phyloP scores from a whole-genome alignment of 2,329 filamentous ascomycete species.

The Neocucurbitaria cava region DNA sequence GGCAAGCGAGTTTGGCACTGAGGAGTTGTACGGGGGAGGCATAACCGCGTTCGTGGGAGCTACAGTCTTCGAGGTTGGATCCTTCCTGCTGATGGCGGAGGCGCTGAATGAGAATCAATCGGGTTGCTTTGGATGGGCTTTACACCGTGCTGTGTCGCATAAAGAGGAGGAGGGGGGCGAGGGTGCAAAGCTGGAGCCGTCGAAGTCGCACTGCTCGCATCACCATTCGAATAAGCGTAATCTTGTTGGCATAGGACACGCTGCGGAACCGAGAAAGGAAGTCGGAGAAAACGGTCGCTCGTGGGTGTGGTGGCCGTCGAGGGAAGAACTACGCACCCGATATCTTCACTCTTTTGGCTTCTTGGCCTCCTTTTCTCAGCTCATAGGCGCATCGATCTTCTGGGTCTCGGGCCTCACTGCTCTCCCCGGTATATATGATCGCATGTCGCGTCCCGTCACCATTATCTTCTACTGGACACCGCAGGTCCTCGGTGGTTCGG shows the following conservation, averaged over 20 bases:
- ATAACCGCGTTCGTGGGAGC: slow-evolving; percentile 72
- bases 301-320: slow-evolving; percentile 69
- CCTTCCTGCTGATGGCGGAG: slow-evolving; percentile 69
- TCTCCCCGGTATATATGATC: slow-evolving; percentile 62
- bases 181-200: slow-evolving; percentile 15
- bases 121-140: slow-evolving; percentile 73
- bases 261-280: neutral
- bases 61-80: slow-evolving; percentile 70
- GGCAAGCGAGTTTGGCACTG: slow-evolving; percentile 60
- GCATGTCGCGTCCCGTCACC: slow-evolving; percentile 55
- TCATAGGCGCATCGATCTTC: slow-evolving; percentile 68
- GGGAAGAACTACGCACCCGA: slow-evolving; percentile 63
- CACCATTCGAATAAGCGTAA: slow-evolving; percentile 46
- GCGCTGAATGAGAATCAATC: slow-evolving; percentile 71
- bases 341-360: slow-evolving; percentile 70
- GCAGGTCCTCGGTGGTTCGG: slow-evolving; percentile 67
- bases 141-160: slow-evolving; percentile 59
- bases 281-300: slow-evolving; percentile 5
- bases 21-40: slow-evolving; percentile 63
- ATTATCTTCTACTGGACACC: slow-evolving; percentile 69
- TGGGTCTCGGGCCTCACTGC: slow-evolving; percentile 69
- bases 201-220: slow-evolving; percentile 38
- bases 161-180: slow-evolving; percentile 20
- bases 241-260: slow-evolving; percentile 29
- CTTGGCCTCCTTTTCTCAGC: slow-evolving; percentile 63